phyloP scores from a whole-genome alignment of 148 eudicot species.

The Beta vulgaris region DNA sequence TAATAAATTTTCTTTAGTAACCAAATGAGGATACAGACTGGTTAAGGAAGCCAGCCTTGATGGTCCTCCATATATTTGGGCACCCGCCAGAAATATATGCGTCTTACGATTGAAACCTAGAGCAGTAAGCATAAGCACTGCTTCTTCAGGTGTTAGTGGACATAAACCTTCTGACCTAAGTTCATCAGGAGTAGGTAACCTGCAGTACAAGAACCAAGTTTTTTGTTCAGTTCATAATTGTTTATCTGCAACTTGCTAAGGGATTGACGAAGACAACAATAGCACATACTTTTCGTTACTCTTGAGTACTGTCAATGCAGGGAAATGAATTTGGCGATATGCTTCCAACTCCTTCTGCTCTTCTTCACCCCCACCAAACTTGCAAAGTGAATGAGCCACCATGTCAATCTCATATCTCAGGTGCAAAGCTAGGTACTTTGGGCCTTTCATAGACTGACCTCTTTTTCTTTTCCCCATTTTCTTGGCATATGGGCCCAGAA shows the following conservation, averaged over 20 bases:
- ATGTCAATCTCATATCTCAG: constrained; percentile 97
- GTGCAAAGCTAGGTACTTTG: constrained; percentile 84
- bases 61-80: constrained; percentile 91
- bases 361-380: constrained; percentile 95
- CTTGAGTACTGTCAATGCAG: constrained; percentile 56
- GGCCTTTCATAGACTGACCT: constrained; percentile 33
- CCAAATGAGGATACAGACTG: constrained; percentile 80
- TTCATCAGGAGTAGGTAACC: constrained; percentile 76
- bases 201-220: constrained; percentile 26
- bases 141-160: constrained; percentile 94
- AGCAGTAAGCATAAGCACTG: constrained; percentile 93
- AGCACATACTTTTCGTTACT: constrained; percentile 58
- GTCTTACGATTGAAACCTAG: constrained; percentile 91
- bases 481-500: constrained; percentile 73
- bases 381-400: constrained; percentile 97
- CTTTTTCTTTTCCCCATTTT: constrained; percentile 32
- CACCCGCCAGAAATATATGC: constrained; percentile 79
- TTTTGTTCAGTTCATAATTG: not conserved
- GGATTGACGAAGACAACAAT: not conserved
- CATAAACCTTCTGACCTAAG: constrained; percentile 85
- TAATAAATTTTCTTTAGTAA: constrained; percentile 85
- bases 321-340: constrained; percentile 80
- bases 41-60: constrained; percentile 79
- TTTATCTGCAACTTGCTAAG: constrained; percentile 8
- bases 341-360: constrained; percentile 85